Evolutionary conservation across 176 grass and related monocot genomes (phyloP), one percentile per base, ranked within the genome.

Genomic region (Oryza officinalis): DNA sequence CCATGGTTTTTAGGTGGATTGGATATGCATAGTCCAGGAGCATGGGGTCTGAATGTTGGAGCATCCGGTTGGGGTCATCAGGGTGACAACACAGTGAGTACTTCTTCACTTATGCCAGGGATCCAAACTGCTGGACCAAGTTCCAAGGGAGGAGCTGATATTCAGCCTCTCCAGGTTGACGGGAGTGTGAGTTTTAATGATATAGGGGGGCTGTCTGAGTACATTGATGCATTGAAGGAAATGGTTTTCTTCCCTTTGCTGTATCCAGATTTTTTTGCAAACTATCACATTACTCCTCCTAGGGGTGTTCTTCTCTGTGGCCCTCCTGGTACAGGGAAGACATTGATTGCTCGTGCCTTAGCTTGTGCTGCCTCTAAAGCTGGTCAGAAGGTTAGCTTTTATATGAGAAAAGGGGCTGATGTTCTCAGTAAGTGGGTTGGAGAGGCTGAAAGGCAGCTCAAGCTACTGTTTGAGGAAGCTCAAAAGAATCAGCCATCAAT

Each of bases 341-440:
- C 97, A 74, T 64, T 99, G 78, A 99, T 99, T 89, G 97, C 97
- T 38, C 91, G 97, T 67, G 97, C 97, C 84, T 94, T 99, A 87
- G 97, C 97, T 75, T 96, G 89, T 81, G 88, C 97, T 61, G 97
- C 93, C 66, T 92, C 97, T 74, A 99, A 94, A 85, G 93, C 97
- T 35, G 97, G 97, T 33, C 97, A 99, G 84, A 99, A 99, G 46
- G 97, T 99, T 50, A 99, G 91, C 63, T 96, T 99, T 91, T 99
- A 99, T 78, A 99, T 99, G 97, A 90, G 97, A 63, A 99, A 99
- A 87, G 97, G 97, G 78, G 97, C 97, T 89, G 97, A 99, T 90
- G 97, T 99, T 93, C 88, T 99, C 69, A 99, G 97, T 81, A 99
- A 99, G 88, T 99, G 97, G 97, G 97, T 99, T 74, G 97, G 97